Evolutionary conservation across 2,329 filamentous ascomycete genomes (phyloP).

Genomic region (Talaromyces sp.): DNA sequence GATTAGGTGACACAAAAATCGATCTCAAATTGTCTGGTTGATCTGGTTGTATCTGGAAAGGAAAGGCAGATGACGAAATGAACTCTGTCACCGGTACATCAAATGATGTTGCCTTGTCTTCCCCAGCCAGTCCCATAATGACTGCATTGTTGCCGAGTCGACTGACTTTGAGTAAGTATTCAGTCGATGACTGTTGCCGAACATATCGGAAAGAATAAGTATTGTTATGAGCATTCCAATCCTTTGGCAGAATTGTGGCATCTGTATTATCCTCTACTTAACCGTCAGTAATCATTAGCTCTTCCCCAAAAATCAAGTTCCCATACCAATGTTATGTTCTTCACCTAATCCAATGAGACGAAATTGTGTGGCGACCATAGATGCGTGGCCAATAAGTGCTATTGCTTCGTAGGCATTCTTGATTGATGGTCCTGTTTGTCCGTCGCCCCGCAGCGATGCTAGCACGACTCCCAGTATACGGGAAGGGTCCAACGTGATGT

Average conservation of each 20-base stretch:
- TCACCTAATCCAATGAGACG: constrained; percentile 79
- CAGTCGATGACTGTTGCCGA: constrained; percentile 79
- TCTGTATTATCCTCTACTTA: constrained; percentile 29
- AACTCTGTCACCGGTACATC: constrained; percentile 74
- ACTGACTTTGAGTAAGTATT: constrained; percentile 77
- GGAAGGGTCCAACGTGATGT: constrained; percentile 4
- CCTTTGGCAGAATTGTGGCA: constrained; percentile 57
- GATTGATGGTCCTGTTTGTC: constrained; percentile 29
- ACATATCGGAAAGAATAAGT: constrained; percentile 79
- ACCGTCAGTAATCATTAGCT: constrained; percentile 1
- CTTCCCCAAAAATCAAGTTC: not conserved
- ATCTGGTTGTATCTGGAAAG: constrained; percentile 42
- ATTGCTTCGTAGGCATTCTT: constrained; percentile 69
- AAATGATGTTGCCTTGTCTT: constrained; percentile 76
- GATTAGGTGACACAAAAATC: constrained; percentile 70
- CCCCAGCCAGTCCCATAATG: constrained; percentile 73
- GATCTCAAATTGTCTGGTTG: constrained; percentile 43
- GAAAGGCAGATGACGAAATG: constrained; percentile 61
- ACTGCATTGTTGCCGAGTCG: constrained; percentile 81
- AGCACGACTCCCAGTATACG: constrained; percentile 33
- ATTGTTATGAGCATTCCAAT: constrained; percentile 72
- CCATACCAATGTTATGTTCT: constrained; percentile 66
- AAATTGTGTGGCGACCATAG: constrained; percentile 77
- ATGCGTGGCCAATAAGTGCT: constrained; percentile 78
- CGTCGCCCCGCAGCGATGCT: constrained; percentile 30